Base-by-base conservation (phyloP, 257 asterid genomes). In the Jaltomata sinuosa region DNA sequence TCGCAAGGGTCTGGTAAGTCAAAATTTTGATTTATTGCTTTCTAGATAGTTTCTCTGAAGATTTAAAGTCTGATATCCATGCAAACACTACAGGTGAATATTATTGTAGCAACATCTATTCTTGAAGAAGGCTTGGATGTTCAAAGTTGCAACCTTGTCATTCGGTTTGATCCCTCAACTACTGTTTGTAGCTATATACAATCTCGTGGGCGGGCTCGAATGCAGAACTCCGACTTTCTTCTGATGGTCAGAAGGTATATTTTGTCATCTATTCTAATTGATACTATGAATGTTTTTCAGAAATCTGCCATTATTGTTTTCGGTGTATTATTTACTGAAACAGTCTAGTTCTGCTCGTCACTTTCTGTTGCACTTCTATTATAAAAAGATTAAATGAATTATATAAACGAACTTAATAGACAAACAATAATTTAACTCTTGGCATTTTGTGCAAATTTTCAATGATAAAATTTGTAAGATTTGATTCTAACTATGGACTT, bases 81-180 rank as follows among this genome's bases (percentile, higher is more conserved):
- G 80, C 57, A 22, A 72, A 72, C 0, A 64, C 52, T 88, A 82
- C 91, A 96, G 99, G 95, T 96, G 49, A 93, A 96, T 84, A 91
- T 96, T 69, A 91, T 96, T 16, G 88, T 96, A 65, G 91, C 99
- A 4, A 94, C 98, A 57, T 93, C 98, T 27, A 90, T 96, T 94
- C 95, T 96, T 36, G 98, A 96, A 89, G 99, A 96, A 92, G 97
- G 98, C 10, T 88, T 96, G 86, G 98, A 96, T 77, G 98, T 93
- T 59, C 98, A 93, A 88, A 93, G 94, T 83, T 96, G 99, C 93
- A 96, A 96, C 87, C 97, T 96, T 42, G 98, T 96, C 1, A 91
- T 94, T 59, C 92, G 98, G 85, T 96, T 93, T 84, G 99, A 96
- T 86, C 97, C 90, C 21, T 87, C 98, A 38, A 89, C 90, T 25